Conservation (phyloP, 768 basidiomycete genomes). For the Megacollybia marginata region DNA sequence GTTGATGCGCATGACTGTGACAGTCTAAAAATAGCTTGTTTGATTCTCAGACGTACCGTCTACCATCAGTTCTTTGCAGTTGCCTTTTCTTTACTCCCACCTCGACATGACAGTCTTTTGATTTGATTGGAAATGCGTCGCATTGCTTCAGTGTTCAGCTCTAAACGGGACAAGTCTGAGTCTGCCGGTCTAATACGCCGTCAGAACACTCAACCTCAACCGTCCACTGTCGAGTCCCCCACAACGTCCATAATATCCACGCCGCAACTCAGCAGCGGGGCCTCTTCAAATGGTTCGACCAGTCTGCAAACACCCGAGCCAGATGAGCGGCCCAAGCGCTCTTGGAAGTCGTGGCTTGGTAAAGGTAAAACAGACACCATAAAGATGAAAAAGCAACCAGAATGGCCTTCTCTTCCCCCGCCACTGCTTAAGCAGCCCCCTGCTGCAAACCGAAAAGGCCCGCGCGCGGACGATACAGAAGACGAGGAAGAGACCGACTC, state of each 20-base stretch:
- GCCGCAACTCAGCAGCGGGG: slow-evolving; percentile 28
- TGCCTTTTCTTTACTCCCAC: background rate
- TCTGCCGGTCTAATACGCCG: slow-evolving; percentile 20
- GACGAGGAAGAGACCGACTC: slow-evolving; percentile 30
- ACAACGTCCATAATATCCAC: slow-evolving; percentile 7
- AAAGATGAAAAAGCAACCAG: slow-evolving; percentile 18
- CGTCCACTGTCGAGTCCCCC: slow-evolving; percentile 6
- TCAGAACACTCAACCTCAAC: slow-evolving; percentile 14
- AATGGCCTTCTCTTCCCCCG: slow-evolving; percentile 23
- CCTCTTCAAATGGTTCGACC: slow-evolving; percentile 56
- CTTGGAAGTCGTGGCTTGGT: slow-evolving; percentile 54
- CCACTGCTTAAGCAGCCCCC: slow-evolving; percentile 15
- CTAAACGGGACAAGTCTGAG: slow-evolving; percentile 31
- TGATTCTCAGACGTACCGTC: background rate
- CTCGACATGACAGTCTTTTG: background rate
- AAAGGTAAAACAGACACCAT: slow-evolving; percentile 22
- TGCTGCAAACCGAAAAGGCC: slow-evolving; percentile 4
- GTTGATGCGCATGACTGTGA: no score
- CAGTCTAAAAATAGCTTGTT: background rate
- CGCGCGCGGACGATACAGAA: slow-evolving; percentile 15
- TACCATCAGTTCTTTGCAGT: background rate
- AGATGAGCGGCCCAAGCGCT: slow-evolving; percentile 46
- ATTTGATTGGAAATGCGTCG: slow-evolving; percentile 49
- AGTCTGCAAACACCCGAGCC: slow-evolving; percentile 49
- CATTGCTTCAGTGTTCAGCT: slow-evolving; percentile 50